Percentiles rank a stretch among this genome's conserved stretches.
Conservation (phyloP, 129 eudicot genomes). For the Sambucus nigra region DNA sequence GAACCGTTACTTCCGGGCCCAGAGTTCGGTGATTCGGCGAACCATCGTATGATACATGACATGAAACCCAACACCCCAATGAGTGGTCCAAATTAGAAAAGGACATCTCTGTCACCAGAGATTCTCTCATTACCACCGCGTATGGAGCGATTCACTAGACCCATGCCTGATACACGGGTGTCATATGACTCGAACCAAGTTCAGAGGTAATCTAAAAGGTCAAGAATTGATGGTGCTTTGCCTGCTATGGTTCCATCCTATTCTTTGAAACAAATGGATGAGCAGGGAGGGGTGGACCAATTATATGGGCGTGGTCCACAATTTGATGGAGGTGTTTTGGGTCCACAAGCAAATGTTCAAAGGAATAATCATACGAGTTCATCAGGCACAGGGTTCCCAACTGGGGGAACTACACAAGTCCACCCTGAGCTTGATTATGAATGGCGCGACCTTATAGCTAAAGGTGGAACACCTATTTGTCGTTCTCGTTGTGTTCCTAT, state of each 20-base stretch:
- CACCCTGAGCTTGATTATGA: slow-evolving; percentile 39
- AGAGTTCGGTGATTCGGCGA: slow-evolving; percentile 29
- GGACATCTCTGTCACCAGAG: slow-evolving; percentile 51
- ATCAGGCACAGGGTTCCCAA: slow-evolving; percentile 17
- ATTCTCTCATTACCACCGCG: slow-evolving; percentile 31
- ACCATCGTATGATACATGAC: slow-evolving; percentile 18
- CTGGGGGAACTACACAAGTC: slow-evolving; percentile 29
- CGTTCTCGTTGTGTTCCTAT: slow-evolving; percentile 89
- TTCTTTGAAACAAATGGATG: slow-evolving; percentile 20
- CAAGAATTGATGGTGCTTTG: slow-evolving; percentile 40
- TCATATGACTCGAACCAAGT: slow-evolving; percentile 50
- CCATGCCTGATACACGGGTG: slow-evolving; percentile 68
- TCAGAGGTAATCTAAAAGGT: slow-evolving; percentile 68
- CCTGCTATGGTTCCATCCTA: slow-evolving; percentile 21
- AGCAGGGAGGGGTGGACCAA: slow-evolving; percentile 26
- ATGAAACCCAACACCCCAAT: slow-evolving; percentile 29
- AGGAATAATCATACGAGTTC: slow-evolving; percentile 16
- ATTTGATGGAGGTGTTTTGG: slow-evolving; percentile 22
- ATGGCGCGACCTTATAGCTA: slow-evolving; percentile 91
- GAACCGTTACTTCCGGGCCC: slow-evolving; percentile 36
- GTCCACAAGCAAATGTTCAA: slow-evolving; percentile 17
- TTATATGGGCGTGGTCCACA: slow-evolving; percentile 16
- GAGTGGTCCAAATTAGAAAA: no score
- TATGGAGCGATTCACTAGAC: slow-evolving; percentile 21
- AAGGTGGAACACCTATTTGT: slow-evolving; percentile 80